Evolutionary conservation across 768 basidiomycete species (phyloP).

Genomic region (Suillus tomentosus): DNA sequence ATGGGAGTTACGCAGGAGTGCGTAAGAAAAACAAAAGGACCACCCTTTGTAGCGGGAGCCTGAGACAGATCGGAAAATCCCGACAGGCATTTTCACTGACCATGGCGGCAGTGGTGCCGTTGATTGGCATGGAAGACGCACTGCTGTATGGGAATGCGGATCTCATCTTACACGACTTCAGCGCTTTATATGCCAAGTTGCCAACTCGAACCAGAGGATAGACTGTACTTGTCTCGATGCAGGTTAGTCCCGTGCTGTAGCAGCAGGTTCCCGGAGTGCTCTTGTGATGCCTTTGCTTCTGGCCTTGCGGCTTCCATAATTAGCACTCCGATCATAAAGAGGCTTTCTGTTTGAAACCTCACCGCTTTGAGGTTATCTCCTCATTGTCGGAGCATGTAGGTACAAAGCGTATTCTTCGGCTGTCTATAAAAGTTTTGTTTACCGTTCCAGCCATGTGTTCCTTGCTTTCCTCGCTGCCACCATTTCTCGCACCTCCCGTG

Average conservation of each 20-base stretch:
- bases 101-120: no score
- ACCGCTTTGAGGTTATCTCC: slow-evolving; percentile 7
- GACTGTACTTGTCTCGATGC: no score
- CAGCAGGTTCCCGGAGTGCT: background rate
- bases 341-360: slow-evolving; percentile 8
- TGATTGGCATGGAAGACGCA: background rate
- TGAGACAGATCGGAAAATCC: background rate
- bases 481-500: background rate
- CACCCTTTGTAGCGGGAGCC: background rate
- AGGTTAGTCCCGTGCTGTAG: background rate
- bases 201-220: background rate
- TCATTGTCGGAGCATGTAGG: slow-evolving; percentile 15
- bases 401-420: slow-evolving; percentile 7
- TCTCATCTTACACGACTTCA: background rate
- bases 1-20: no score
- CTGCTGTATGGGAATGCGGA: background rate
- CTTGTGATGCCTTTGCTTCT: slow-evolving; percentile 1
- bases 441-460: background rate
- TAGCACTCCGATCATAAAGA: slow-evolving; percentile 4
- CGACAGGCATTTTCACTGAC: background rate
- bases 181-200: no score
- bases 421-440: slow-evolving; percentile 4
- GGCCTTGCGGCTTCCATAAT: slow-evolving; percentile 3
- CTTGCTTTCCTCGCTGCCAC: background rate
- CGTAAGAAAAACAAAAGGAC: background rate